Base-by-base conservation (phyloP, 2,329 filamentous ascomycete species). In the Sclerotinia trifoliorum region DNA sequence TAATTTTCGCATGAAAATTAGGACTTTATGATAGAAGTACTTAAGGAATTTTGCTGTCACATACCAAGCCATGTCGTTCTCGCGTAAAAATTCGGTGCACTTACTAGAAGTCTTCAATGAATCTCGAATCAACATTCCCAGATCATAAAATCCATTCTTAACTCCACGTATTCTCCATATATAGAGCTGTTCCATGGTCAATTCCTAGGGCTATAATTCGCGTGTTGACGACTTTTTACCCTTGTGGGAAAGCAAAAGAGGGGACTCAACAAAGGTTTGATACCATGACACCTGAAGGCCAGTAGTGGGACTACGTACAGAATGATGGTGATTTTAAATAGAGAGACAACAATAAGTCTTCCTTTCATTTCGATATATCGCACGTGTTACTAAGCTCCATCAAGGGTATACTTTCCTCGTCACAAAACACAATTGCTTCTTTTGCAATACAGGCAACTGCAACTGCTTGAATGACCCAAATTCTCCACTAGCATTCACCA, bases 381-480 rank as follows among this genome's bases (percentile, higher is more conserved):
- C 71, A 73, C 3, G 73, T 70, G 11, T 54, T 68, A 24, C 75
- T 68, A 32, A 83, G 78, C 1, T 79, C 73, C 6, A 71, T 67
- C 80, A 80, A 82, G 1, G 72, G 57, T 6, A 81, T 77, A 1
- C 64, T 64, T 5, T 80, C 74, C 0, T 68, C 49, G 1, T 80
- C 81, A 69, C 80, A 81, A 57, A 79, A 77, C 0, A 83, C 73
- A 5, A 69, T 74, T 6, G 78, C 78, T 4, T 71, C 69, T 39
- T 69, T 70, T 0, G 80, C 79, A 35, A 35, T 7, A 35, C 80
- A 73, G 0, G 78, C 77, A 19, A 82, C 77, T 70, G 78, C 77
- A 19, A 82, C 77, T 70, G 82, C 81, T 70, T 82, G 80, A 0
- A 82, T 77, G 1, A 82, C 78, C 81, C 80, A 82, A 0, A 80